Percentiles rank a stretch among this genome's conserved stretches.
phyloP scores from a whole-genome alignment of 2,329 filamentous ascomycete species.

The Penicillium brasilianum region DNA sequence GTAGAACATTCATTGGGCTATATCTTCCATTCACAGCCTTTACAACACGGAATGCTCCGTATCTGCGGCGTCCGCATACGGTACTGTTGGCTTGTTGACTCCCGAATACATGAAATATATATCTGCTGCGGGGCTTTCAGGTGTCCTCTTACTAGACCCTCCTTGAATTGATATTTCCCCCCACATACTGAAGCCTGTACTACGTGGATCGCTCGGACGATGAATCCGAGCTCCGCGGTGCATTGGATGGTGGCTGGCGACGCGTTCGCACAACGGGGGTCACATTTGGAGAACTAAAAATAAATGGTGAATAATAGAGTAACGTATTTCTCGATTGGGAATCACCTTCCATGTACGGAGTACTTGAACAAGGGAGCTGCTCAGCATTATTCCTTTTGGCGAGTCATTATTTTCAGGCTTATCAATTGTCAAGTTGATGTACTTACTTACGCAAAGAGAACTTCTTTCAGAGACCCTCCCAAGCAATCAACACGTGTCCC shows the following conservation, averaged over 20 bases:
- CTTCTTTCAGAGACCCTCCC: background rate
- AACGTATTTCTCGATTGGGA: constrained; percentile 9
- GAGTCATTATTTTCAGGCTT: background rate
- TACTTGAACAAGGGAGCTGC: background rate
- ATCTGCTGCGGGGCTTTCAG: too few relatives aligned
- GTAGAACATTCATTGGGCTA: background rate
- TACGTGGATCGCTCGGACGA: background rate
- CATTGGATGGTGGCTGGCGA: background rate
- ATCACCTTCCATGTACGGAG: constrained; percentile 11
- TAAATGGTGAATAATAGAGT: background rate
- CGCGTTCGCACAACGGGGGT: too few relatives aligned
- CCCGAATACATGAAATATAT: too few relatives aligned
- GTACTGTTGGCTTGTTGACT: too few relatives aligned
- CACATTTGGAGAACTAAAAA: background rate
- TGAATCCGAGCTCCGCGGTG: background rate
- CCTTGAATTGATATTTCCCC: too few relatives aligned
- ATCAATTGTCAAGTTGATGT: background rate
- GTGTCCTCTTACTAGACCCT: too few relatives aligned
- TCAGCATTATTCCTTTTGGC: background rate
- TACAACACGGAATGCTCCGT: too few relatives aligned
- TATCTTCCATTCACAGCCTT: too few relatives aligned
- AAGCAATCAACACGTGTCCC: background rate
- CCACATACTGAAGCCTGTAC: background rate
- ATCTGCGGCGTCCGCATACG: too few relatives aligned
- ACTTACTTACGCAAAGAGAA: background rate